Percentiles rank a stretch among this genome's conserved stretches.
phyloP scores from a whole-genome alignment of 2,329 filamentous ascomycete genomes.

The Pseudogymnoascus sp. region DNA sequence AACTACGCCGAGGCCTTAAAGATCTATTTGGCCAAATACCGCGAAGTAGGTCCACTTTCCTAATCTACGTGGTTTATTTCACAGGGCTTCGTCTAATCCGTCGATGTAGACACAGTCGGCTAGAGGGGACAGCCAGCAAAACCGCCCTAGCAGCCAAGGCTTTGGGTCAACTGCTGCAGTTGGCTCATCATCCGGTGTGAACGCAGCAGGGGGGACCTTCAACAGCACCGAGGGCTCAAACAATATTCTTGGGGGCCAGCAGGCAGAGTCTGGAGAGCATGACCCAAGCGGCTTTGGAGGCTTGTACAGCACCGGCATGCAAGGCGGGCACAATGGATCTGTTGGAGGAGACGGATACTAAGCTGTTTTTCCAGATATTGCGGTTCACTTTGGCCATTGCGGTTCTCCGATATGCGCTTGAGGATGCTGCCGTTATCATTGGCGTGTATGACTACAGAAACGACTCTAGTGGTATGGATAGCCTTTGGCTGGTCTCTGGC shows the following conservation, averaged over 20 bases:
- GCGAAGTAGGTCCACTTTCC: constrained; percentile 64
- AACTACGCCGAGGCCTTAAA: constrained; percentile 98
- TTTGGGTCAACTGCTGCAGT: constrained; percentile 36
- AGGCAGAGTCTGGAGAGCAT: constrained; percentile 26
- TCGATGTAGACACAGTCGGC: constrained; percentile 63
- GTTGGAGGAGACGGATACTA: constrained; percentile 45
- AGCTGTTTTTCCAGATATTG: constrained; percentile 1
- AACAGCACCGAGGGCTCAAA: constrained; percentile 26
- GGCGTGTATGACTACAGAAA: constrained; percentile 4
- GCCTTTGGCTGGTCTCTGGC: constrained; percentile 3
- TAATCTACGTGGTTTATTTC: constrained; percentile 23
- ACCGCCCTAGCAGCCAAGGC: constrained; percentile 44
- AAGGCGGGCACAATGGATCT: constrained; percentile 52
- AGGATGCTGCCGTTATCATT: constrained; percentile 3
- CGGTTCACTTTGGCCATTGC: background rate
- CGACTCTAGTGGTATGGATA: constrained; percentile 2
- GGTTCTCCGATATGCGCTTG: constrained; percentile 1
- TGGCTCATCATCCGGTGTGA: constrained; percentile 30
- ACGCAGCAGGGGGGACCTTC: constrained; percentile 24
- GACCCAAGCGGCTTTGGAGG: constrained; percentile 31
- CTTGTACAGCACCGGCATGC: constrained; percentile 39
- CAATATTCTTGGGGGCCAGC: constrained; percentile 27
- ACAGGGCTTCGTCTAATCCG: constrained; percentile 28
- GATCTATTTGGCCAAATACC: constrained; percentile 94
- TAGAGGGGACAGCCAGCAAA: constrained; percentile 46